phyloP scores from a whole-genome alignment of 2,329 filamentous ascomycete genomes.

The Neophaeococcomyces mojaviensis region DNA sequence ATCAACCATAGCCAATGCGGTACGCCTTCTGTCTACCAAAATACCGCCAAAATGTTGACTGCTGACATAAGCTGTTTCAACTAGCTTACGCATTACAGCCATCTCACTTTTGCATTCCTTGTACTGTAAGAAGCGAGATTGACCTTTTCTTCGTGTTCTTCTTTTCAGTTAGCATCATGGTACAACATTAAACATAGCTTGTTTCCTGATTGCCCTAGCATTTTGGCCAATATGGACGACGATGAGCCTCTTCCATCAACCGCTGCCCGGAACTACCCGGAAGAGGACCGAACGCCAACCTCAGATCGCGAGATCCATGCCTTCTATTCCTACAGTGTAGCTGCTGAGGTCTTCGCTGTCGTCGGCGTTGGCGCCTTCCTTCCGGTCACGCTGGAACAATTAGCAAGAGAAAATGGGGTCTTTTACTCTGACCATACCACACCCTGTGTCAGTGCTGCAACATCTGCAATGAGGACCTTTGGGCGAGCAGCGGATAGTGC shows the following conservation, averaged over 20 bases:
- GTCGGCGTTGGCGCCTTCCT: constrained; percentile 83
- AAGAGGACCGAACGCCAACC: constrained; percentile 78
- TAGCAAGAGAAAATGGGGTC: constrained; percentile 88
- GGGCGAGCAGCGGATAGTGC: constrained; percentile 4
- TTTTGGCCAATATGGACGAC: not conserved
- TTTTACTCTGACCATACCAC: constrained; percentile 62
- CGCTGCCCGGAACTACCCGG: constrained; percentile 53
- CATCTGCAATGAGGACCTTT: constrained; percentile 6
- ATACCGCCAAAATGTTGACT: not conserved
- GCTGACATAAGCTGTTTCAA: not conserved
- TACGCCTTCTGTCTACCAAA: no score
- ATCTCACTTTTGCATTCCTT: no score
- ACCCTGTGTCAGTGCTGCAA: constrained; percentile 53
- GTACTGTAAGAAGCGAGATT: no score
- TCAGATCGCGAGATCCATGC: constrained; percentile 73
- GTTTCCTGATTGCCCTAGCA: no score
- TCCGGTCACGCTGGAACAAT: constrained; percentile 79
- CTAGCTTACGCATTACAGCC: not conserved
- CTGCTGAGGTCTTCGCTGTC: constrained; percentile 90
- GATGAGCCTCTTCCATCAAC: not conserved
- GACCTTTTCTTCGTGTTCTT: no score
- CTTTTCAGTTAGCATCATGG: no score
- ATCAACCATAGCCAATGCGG: no score
- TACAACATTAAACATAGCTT: no score
- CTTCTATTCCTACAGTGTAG: constrained; percentile 91